Evolutionary conservation across 345 rosid species (phyloP).

Genomic region (Sisymbrium altissimum): DNA sequence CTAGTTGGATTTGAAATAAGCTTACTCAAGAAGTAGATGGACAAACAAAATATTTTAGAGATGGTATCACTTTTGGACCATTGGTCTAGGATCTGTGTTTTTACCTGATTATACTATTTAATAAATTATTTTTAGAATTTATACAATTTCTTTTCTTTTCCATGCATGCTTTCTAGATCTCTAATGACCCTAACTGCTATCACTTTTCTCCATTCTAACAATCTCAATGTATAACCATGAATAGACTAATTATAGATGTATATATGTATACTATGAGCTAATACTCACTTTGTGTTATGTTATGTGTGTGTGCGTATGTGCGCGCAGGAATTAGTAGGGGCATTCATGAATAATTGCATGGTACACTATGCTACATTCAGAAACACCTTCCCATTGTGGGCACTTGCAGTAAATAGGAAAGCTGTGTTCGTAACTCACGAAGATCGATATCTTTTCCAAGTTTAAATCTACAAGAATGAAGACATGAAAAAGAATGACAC

Average conservation of each 20-base stretch:
- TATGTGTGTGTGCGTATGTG: neutral
- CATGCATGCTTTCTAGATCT: too few species aligned
- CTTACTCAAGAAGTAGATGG: too few species aligned
- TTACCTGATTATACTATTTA: too few species aligned
- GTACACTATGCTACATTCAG: constrained; percentile 57
- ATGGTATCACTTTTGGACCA: too few species aligned
- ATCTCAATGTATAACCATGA: neutral
- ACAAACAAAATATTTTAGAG: too few species aligned
- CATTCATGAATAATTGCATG: constrained; percentile 55
- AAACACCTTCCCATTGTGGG: constrained; percentile 62
- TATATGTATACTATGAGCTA: neutral
- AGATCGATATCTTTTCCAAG: neutral
- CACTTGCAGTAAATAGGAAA: constrained; percentile 50
- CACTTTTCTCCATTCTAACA: neutral
- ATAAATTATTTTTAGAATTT: too few species aligned
- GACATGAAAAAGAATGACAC: neutral
- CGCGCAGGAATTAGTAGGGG: constrained; percentile 61
- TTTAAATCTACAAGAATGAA: neutral
- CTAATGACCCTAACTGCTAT: too few species aligned
- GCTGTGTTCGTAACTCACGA: neutral
- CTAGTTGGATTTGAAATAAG: too few species aligned
- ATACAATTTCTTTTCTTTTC: too few species aligned
- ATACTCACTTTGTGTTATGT: neutral
- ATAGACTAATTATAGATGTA: neutral
- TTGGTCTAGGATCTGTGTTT: too few species aligned